phyloP scores from a whole-genome alignment of 2,329 filamentous ascomycete genomes.

The Fusarium marasasianum region DNA sequence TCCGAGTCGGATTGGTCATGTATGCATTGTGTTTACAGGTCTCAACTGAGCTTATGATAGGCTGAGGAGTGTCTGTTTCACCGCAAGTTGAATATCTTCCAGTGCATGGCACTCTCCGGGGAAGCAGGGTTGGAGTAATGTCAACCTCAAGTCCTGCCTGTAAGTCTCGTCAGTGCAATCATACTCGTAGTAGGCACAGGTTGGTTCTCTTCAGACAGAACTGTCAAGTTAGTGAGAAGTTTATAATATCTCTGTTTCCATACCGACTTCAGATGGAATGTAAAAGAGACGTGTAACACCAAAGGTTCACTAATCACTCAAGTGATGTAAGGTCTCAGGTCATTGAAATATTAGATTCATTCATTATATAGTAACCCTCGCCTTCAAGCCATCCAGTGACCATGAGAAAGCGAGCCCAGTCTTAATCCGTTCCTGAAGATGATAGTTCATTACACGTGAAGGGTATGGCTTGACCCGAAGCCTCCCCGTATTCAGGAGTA shows the following conservation, averaged over 20 bases:
- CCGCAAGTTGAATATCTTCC: not conserved
- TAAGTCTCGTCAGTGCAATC: too few relatives aligned
- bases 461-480: conserved; percentile 16
- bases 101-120: too few relatives aligned
- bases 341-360: not conserved
- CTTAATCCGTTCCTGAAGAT: not conserved
- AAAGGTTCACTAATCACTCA: not conserved
- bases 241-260: too few relatives aligned
- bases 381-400: conserved; percentile 15
- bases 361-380: not conserved
- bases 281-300: not conserved
- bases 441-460: conserved; percentile 6
- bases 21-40: not conserved
- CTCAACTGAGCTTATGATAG: not conserved
- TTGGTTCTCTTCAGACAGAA: too few relatives aligned
- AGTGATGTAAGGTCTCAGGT: not conserved
- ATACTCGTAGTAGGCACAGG: too few relatives aligned
- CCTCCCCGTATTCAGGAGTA: conserved; percentile 12
- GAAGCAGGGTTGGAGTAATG: too few relatives aligned
- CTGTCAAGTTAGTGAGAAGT: too few relatives aligned
- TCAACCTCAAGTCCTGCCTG: too few relatives aligned
- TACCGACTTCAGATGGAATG: too few relatives aligned
- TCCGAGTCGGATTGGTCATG: not conserved
- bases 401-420: not conserved
- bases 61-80: not conserved